phyloP scores from a whole-genome alignment of 805 yeast genomes.

The Saturnispora galanensis region DNA sequence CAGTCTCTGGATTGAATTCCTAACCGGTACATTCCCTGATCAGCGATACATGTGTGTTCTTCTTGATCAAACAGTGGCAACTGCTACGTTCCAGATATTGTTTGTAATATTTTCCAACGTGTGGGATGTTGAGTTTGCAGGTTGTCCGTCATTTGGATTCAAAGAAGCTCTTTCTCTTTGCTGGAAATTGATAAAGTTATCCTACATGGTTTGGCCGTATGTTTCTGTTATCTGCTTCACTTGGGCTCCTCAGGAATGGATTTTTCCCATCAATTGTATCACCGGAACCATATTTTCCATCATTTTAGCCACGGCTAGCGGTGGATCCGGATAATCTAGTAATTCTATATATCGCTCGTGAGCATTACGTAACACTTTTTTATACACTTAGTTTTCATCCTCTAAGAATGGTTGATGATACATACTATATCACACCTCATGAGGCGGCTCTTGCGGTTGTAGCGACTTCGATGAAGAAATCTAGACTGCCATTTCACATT shows the following conservation, averaged over 20 bases:
- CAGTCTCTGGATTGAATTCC: slow-evolving; percentile 41
- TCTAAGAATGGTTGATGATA: slow-evolving; percentile 32
- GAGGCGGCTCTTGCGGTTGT: slow-evolving; percentile 79
- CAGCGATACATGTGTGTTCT: slow-evolving; percentile 31
- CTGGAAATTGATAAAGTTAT: slow-evolving; percentile 38
- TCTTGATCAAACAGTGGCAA: slow-evolving; percentile 47
- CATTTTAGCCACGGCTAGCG: slow-evolving; percentile 24
- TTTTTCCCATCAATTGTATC: slow-evolving; percentile 51
- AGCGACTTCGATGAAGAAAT: slow-evolving; percentile 78
- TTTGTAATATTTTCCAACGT: slow-evolving; percentile 39
- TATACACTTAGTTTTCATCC: not conserved
- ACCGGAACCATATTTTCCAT: slow-evolving; percentile 50
- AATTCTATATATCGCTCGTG: not conserved
- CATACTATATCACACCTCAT: slow-evolving; percentile 59
- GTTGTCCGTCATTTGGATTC: not conserved
- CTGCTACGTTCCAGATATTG: slow-evolving; percentile 42
- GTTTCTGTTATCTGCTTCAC: slow-evolving; percentile 43
- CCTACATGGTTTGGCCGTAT: slow-evolving; percentile 52
- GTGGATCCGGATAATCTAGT: too few species aligned
- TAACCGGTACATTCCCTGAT: slow-evolving; percentile 29
- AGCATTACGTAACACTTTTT: not conserved
- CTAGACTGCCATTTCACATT: slow-evolving; percentile 53
- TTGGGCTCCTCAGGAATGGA: slow-evolving; percentile 36
- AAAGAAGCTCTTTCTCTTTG: slow-evolving; percentile 21
- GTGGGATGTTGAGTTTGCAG: slow-evolving; percentile 43